These are phyloP conservation scores for Dictyostelium purpureum DNA, from an alignment of 78 protist species.

Conservation along the genomic window DNA sequence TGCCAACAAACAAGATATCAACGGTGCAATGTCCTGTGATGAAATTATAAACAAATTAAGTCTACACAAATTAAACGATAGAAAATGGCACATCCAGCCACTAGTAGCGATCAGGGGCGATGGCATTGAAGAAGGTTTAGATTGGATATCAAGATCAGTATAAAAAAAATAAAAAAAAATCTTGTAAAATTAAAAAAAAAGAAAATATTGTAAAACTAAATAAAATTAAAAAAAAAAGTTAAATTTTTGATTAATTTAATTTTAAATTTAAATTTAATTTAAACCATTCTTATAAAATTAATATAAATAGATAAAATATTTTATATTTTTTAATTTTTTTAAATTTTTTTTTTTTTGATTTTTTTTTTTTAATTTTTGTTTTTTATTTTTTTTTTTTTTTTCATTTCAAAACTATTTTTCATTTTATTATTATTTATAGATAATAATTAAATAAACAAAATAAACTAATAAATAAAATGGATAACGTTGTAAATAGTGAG, in stretches of 20 bases:
- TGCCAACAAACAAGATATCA: constrained; percentile 66
- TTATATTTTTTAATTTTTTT: too few relatives aligned
- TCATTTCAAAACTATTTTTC: neutral
- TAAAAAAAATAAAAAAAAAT: too few relatives aligned
- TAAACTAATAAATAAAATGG: neutral
- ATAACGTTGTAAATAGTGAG: too few relatives aligned
- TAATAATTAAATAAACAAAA: neutral
- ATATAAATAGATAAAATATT: too few relatives aligned
- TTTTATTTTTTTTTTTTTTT: neutral
- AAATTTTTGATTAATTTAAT: too few relatives aligned
- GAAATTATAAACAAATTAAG: constrained; percentile 90
- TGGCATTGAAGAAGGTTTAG: constrained; percentile 92
- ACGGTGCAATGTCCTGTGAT: constrained; percentile 90
- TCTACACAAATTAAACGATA: constrained; percentile 68
- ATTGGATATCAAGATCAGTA: constrained; percentile 77
- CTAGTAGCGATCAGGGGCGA: constrained; percentile 84
- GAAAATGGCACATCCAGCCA: constrained; percentile 89
- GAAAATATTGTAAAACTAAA: neutral
- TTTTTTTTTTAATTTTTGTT: too few relatives aligned
- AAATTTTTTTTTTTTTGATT: too few relatives aligned
- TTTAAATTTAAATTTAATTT: too few relatives aligned
- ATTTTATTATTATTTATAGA: neutral
- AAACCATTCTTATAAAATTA: too few relatives aligned
- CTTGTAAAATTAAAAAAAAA: neutral
- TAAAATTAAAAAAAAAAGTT: neutral